Evolutionary conservation across 1,284 basidiomycete species (phyloP).

Genomic region (Irpex sp.): DNA sequence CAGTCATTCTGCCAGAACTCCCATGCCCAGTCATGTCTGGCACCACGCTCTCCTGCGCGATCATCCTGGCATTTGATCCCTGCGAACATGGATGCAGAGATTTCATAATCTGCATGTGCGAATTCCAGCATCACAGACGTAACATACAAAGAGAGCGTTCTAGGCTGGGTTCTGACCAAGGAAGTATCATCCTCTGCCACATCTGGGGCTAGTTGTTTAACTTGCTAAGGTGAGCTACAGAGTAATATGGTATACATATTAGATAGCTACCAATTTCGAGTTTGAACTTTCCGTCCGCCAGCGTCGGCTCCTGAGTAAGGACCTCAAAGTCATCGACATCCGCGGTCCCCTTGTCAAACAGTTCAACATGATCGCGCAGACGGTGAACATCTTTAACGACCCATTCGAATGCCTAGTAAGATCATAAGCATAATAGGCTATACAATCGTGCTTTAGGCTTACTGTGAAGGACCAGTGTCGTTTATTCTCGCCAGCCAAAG

Average conservation of each 20-base stretch:
- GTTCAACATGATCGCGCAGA: slow-evolving; percentile 49
- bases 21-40: slow-evolving; percentile 73
- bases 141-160: slow-evolving; percentile 58
- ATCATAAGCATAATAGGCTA: background rate
- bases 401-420: slow-evolving; percentile 62
- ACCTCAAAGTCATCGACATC: slow-evolving; percentile 50
- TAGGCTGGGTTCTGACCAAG: slow-evolving; percentile 23
- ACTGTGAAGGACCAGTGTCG: slow-evolving; percentile 65
- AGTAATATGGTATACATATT: background rate
- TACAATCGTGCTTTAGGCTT: slow-evolving; percentile 17
- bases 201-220: slow-evolving; percentile 17
- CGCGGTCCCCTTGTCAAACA: slow-evolving; percentile 9
- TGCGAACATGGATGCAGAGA: slow-evolving; percentile 64
- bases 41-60: slow-evolving; percentile 55
- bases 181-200: slow-evolving; percentile 17
- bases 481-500: slow-evolving; percentile 33
- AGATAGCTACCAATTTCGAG: slow-evolving; percentile 51
- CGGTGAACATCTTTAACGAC: slow-evolving; percentile 53
- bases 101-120: slow-evolving; percentile 54
- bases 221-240: slow-evolving; percentile 5
- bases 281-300: slow-evolving; percentile 74
- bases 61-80: slow-evolving; percentile 68
- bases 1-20: slow-evolving; percentile 63
- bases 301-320: slow-evolving; percentile 56
- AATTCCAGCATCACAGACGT: slow-evolving; percentile 64